Conservation (phyloP, 352 stramenopile genomes). For the Peronospora farinosa region DNA sequence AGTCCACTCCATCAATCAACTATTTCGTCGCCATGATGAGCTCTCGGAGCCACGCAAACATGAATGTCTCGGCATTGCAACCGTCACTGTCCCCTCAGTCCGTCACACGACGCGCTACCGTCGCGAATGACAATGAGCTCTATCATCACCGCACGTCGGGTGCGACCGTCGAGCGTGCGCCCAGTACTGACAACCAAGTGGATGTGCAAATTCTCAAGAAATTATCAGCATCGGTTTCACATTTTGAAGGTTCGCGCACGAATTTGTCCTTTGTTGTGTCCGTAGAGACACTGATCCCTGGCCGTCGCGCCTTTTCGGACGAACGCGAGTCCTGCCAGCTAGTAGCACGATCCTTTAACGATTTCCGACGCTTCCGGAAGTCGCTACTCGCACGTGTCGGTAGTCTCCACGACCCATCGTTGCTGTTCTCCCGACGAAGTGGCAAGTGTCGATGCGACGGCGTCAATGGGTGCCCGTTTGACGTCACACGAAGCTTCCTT, state of each 20-base stretch:
- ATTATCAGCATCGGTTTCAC: conserved; percentile 64
- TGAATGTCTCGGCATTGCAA: conserved; percentile 34
- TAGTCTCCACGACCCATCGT: conserved; percentile 33
- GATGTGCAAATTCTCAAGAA: conserved; percentile 81
- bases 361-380: conserved; percentile 71
- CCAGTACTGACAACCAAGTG: conserved; percentile 30
- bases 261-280: conserved; percentile 77
- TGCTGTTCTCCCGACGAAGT: conserved; percentile 30
- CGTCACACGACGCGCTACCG: conserved; percentile 32
- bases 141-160: conserved; percentile 14
- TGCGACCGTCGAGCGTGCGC: conserved; percentile 39
- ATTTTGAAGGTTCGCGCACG: conserved; percentile 58
- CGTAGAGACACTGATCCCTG: conserved; percentile 62
- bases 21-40: conserved; percentile 26
- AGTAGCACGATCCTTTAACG: conserved; percentile 68
- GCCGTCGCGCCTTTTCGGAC: conserved; percentile 46
- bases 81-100: conserved; percentile 40
- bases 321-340: conserved; percentile 65
- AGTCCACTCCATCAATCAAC: too few species aligned
- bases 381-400: conserved; percentile 62
- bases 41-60: conserved; percentile 26
- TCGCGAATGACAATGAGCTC: conserved; percentile 35
- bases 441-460: conserved; percentile 57
- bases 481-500: conserved; percentile 63
- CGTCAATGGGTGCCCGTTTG: conserved; percentile 54